Base-by-base conservation (phyloP, 202 grass and related monocot genomes). In the Elaeis oleifera region DNA sequence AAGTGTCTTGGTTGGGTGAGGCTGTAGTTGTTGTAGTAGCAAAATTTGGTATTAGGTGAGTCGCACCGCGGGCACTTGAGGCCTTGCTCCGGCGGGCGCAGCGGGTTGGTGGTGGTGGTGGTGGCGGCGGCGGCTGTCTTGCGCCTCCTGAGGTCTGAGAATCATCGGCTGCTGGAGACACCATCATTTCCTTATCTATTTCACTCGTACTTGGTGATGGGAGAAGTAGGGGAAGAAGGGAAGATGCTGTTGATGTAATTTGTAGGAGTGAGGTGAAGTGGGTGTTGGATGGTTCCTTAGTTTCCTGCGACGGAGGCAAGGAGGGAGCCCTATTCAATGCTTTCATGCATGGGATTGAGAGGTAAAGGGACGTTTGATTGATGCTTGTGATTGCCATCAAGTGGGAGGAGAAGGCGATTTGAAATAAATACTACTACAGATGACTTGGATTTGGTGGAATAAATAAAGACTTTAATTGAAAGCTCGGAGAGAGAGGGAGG, bases 21-120 rank as follows among this genome's bases (percentile, higher is more conserved):
- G 78, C 78, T 82, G 82, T 99, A 99, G 80, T 99, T 99, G 75
- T 99, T 99, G 71, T 99, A 99, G 79, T 99, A 99, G 85, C 94
- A 99, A 71, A 99, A 99, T 57, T 99, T 99, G 74, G 94, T 99
- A 77, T 99, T 94, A 23, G 82, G 82, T 5, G 94, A 99, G 80
- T 94, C 82, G 65, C 94, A 99, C 31, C 94, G 88, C 6, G 88
- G 94, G 88, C 94, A 99, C 62, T 87, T 63, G 8, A 86, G 69
- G 9, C 69, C 82, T 61, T 84, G 82, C 62, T 94, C 88, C 0
- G 70, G 68, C 32, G 81, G 76, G 9, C 67, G 86, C 56, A 86
- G 68, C 1, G 70, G 76, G 0, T 11, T 36, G 0, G 72, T 5
- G 3, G 69, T 22, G 9, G 55, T 2, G 0, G 13, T 53, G 9